A percentile compares a stretch with the other conserved stretches of the same genome.
phyloP scores from a whole-genome alignment of 176 grass and related monocot genomes.

The Cenchrus fungigraminus region DNA sequence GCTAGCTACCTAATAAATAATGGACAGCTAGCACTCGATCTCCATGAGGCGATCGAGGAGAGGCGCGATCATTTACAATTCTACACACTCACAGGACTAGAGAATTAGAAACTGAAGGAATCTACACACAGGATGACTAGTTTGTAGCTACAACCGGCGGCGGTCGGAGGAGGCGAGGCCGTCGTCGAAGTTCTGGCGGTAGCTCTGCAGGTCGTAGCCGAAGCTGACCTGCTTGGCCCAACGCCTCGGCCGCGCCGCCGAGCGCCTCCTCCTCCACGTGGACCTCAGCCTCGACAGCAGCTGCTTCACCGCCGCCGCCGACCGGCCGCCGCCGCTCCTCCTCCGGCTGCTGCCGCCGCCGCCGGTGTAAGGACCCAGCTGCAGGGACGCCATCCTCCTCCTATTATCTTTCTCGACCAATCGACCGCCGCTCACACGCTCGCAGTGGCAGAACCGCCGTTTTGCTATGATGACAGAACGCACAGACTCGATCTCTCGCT shows the following conservation, averaged over 20 bases:
- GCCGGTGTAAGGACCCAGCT: neutral
- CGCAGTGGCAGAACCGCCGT: too few relatives aligned
- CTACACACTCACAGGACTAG: too few relatives aligned
- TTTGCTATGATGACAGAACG: too few relatives aligned
- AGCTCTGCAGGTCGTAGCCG: conserved; percentile 29
- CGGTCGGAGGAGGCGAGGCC: neutral
- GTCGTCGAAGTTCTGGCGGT: conserved; percentile 43
- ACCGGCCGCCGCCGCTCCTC: neutral
- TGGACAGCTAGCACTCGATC: too few relatives aligned
- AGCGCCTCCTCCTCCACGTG: neutral
- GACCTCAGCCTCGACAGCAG: conserved; percentile 43
- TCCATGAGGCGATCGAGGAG: too few relatives aligned
- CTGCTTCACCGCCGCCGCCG: conserved; percentile 20
- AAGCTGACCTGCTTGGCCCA: neutral
- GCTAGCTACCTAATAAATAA: too few relatives aligned
- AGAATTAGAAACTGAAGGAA: too few relatives aligned
- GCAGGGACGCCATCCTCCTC: neutral
- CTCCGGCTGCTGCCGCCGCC: neutral
- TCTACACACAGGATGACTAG: too few relatives aligned
- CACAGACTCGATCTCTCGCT: neutral
- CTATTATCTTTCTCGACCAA: neutral
- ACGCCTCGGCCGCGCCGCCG: neutral
- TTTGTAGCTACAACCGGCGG: too few relatives aligned
- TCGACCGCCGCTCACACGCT: too few relatives aligned
- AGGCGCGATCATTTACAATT: too few relatives aligned